Base-by-base conservation (phyloP, 768 basidiomycete species). In the Boletales sp. region DNA sequence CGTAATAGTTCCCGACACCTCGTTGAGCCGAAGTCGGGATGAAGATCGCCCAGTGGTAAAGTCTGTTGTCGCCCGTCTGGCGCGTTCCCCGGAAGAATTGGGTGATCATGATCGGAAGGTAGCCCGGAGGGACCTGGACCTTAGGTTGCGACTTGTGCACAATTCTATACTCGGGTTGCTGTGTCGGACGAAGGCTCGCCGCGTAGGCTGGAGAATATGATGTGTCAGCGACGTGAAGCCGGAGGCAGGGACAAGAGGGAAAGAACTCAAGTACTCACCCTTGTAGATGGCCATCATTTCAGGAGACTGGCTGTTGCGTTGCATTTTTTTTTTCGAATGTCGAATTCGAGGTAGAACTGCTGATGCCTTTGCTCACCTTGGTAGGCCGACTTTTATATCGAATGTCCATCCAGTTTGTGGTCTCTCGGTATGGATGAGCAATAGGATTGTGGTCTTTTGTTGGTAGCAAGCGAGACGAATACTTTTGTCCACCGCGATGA, bases 41-140 rank as follows among this genome's bases (percentile, higher is more conserved):
- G 57, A 55, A 62, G 46, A 62, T 62, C n/a, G 59, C 56, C 56
- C 59, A 60, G 15, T 62, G 59, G 13, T 51, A 33, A 0, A 49
- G 35, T 18, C 46, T 28, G 2, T 7, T 47, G 0, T 38, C 44
- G 6, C 56, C 59, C 1, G 18, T 30, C 1, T 36, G 1, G 14
- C 50, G 50, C 1, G 43, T 8, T 10, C 51, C 60, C 2, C 53
- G 44, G 21, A 33, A 5, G 46, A 61, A 62, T 35, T 60, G 59
- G 2, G n/a, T 48, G 13, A 60, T 36, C 15, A 17, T 30, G 12
- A 62, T 62, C 5, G 56, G 53, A 17, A 60, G 60, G 34, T 41
- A 18, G 7, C 60, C 50, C 1, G 13, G 1, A 4, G 59, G 59
- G 5, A 61, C 50, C 30, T 46, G 56, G 8, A 61, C 21, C 2